Conservation (phyloP, 176 grass and related monocot genomes). For the Cenchrus purpureus region DNA sequence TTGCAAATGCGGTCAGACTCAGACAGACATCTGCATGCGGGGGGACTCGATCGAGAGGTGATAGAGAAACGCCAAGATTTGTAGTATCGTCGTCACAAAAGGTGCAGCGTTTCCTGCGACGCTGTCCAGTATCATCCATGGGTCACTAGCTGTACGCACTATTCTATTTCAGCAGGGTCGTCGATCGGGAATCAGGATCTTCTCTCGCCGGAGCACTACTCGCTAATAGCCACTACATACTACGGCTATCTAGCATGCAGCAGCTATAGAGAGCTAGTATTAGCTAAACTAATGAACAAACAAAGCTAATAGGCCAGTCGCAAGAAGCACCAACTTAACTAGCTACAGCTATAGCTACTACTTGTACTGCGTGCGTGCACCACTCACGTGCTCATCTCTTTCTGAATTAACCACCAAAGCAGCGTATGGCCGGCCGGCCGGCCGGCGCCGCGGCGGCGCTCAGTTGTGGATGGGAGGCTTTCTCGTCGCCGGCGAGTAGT, state of each 20-base stretch:
- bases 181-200: background rate
- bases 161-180: slow-evolving; percentile 42
- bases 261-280: background rate
- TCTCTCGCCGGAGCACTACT: background rate
- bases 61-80: slow-evolving; percentile 34
- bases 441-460: slow-evolving; percentile 7
- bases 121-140: slow-evolving; percentile 68
- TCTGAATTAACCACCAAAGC: background rate
- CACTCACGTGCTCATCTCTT: slow-evolving; percentile 8
- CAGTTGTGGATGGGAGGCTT: slow-evolving; percentile 98
- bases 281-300: slow-evolving; percentile 30
- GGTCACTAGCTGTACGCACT: slow-evolving; percentile 43
- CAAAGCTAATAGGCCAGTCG: slow-evolving; percentile 34
- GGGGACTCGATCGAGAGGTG: slow-evolving; percentile 44
- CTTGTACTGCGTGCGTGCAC: slow-evolving; percentile 18
- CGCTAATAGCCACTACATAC: background rate
- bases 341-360: background rate
- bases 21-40: background rate
- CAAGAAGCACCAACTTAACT: background rate
- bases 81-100: slow-evolving; percentile 65
- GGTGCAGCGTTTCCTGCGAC: slow-evolving; percentile 82
- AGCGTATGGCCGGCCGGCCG: background rate
- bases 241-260: no score
- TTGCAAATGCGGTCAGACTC: background rate
- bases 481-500: slow-evolving; percentile 86